Evolutionary conservation across 2,329 filamentous ascomycete species (phyloP).

Genomic region (Scolecobasidium constrictum): DNA sequence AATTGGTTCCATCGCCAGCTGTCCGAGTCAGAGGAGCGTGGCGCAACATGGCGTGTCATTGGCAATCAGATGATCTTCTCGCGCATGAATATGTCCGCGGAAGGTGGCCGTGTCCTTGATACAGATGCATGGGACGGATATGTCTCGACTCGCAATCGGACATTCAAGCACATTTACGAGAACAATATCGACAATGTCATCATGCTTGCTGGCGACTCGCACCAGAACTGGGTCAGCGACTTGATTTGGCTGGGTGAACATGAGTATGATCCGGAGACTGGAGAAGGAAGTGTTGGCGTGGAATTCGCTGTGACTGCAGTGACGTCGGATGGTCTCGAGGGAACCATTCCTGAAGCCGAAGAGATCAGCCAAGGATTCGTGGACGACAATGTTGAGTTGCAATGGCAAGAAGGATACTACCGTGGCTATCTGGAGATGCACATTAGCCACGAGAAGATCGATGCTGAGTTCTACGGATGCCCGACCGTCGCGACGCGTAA

Average conservation of each 20-base stretch:
- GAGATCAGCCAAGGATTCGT: not conserved
- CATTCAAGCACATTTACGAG: constrained; percentile 53
- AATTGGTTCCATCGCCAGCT: constrained; percentile 56
- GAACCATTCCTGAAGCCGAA: not conserved
- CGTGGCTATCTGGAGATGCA: constrained; percentile 61
- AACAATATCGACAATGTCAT: constrained; percentile 64
- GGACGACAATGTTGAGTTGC: constrained; percentile 1
- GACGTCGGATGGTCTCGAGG: constrained; percentile 33
- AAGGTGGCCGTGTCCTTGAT: constrained; percentile 34
- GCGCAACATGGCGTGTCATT: constrained; percentile 59
- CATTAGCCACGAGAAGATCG: constrained; percentile 44
- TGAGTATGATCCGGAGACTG: constrained; percentile 27
- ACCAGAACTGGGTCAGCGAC: constrained; percentile 48
- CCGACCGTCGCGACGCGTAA: constrained; percentile 51
- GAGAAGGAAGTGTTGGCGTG: constrained; percentile 33
- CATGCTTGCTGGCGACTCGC: constrained; percentile 60
- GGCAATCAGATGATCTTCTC: constrained; percentile 59
- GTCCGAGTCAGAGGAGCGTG: constrained; percentile 12
- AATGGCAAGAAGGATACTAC: constrained; percentile 21
- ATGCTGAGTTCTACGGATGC: constrained; percentile 55
- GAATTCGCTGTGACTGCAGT: constrained; percentile 56
- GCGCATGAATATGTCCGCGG: constrained; percentile 38
- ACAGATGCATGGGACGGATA: constrained; percentile 58
- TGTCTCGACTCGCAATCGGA: constrained; percentile 59
- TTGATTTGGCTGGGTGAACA: constrained; percentile 34